Conservation (phyloP, 108 stramenopile species). For the Bacterosira constricta region DNA sequence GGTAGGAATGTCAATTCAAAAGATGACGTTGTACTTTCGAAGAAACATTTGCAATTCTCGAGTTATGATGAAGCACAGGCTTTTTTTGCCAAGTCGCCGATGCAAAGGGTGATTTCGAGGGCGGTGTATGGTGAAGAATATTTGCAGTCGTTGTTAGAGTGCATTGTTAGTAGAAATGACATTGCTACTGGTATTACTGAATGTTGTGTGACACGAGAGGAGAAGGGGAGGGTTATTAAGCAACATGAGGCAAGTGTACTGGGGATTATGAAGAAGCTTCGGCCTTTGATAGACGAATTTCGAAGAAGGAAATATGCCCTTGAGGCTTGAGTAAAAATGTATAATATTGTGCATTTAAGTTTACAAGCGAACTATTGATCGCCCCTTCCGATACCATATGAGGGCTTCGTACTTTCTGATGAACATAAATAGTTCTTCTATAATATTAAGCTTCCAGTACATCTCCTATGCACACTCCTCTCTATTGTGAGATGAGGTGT, state of each 20-base stretch:
- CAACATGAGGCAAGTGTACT: conserved; percentile 31
- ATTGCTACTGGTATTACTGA: too few species aligned
- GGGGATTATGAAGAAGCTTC: conserved; percentile 25
- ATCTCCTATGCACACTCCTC: too few species aligned
- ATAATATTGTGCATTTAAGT: too few species aligned
- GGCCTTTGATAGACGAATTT: conserved; percentile 39
- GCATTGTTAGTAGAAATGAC: too few species aligned
- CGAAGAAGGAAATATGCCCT: conserved; percentile 19
- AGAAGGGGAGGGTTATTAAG: conserved; percentile 14
- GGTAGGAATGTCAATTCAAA: conserved; percentile 17
- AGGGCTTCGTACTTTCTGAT: too few species aligned
- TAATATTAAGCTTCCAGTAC: too few species aligned
- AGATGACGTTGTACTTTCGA: conserved; percentile 18
- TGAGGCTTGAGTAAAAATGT: too few species aligned
- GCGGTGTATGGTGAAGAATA: conserved; percentile 40
- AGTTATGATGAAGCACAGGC: conserved; percentile 35
- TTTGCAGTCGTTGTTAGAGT: conserved; percentile 31
- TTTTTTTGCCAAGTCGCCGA: conserved; percentile 24
- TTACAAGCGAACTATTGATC: too few species aligned
- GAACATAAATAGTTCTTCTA: too few species aligned
- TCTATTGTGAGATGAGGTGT: too few species aligned
- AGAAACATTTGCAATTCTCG: conserved; percentile 27
- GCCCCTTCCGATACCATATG: too few species aligned
- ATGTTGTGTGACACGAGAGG: conserved; percentile 1
- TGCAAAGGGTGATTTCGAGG: conserved; percentile 39